These are phyloP conservation scores for Mimosa pudica DNA, from an alignment of 306 rosid species.

Conservation along the genomic window DNA sequence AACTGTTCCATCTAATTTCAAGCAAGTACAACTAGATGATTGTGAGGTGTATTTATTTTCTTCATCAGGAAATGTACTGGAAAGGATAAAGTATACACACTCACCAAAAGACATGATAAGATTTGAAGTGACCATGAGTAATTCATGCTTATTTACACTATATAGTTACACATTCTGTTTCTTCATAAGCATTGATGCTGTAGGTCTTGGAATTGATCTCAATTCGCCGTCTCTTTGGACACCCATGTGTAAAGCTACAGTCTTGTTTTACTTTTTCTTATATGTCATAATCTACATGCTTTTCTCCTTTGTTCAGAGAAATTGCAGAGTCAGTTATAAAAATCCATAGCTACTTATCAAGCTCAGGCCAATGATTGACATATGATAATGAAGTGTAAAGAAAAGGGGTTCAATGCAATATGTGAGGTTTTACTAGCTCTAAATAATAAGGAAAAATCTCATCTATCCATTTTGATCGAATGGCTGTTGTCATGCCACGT, in stretches of 20 bases:
- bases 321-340: neutral
- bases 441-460: neutral
- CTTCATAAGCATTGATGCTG: neutral
- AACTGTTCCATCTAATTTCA: constrained; percentile 15
- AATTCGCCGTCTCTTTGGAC: constrained; percentile 1
- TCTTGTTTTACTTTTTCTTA: neutral
- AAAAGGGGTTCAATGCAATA: neutral
- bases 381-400: neutral
- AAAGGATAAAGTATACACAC: neutral
- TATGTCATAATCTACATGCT: neutral
- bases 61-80: neutral
- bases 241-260: neutral
- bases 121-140: neutral
- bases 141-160: neutral
- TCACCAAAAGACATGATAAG: neutral
- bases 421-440: neutral
- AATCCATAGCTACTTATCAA: neutral
- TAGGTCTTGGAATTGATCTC: constrained; percentile 8
- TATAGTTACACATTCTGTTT: neutral
- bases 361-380: neutral
- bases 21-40: neutral
- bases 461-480: neutral
- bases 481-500: neutral
- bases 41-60: neutral
- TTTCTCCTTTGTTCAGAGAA: neutral